These are phyloP conservation scores for Cymbidium sinense DNA, from an alignment of 106 monocot species.

Conservation along the genomic window DNA sequence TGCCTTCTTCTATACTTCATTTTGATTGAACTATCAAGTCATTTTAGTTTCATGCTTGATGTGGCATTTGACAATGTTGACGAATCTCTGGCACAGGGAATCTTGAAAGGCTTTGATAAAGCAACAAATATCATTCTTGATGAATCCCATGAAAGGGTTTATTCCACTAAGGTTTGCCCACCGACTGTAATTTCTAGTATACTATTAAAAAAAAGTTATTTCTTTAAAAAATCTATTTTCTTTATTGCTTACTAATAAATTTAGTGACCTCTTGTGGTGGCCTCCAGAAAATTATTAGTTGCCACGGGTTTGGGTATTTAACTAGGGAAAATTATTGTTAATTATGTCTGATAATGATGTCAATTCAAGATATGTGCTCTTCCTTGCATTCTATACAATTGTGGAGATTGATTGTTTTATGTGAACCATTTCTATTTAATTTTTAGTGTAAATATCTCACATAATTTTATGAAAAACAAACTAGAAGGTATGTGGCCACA, in stretches of 20 bases:
- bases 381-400: too few relatives aligned
- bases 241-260: background rate
- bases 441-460: too few relatives aligned
- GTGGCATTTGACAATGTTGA: background rate
- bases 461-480: too few relatives aligned
- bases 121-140: slow-evolving; percentile 96
- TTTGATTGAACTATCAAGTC: background rate
- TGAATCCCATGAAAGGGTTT: slow-evolving; percentile 92
- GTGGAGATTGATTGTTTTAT: too few relatives aligned
- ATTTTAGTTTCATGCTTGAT: background rate
- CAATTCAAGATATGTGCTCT: too few relatives aligned
- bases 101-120: slow-evolving; percentile 88
- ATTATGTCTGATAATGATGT: too few relatives aligned
- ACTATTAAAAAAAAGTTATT: background rate
- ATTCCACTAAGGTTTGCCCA: slow-evolving; percentile 76
- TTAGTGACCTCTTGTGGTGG: background rate
- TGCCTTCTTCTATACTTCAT: background rate
- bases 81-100: slow-evolving; percentile 43
- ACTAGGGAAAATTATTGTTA: too few relatives aligned
- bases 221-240: background rate
- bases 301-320: background rate
- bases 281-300: background rate
- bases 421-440: too few relatives aligned
- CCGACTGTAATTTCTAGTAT: background rate
- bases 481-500: too few relatives aligned